Base-by-base conservation (phyloP, 352 stramenopile genomes). In the Phytophthora fragariaefolia region DNA sequence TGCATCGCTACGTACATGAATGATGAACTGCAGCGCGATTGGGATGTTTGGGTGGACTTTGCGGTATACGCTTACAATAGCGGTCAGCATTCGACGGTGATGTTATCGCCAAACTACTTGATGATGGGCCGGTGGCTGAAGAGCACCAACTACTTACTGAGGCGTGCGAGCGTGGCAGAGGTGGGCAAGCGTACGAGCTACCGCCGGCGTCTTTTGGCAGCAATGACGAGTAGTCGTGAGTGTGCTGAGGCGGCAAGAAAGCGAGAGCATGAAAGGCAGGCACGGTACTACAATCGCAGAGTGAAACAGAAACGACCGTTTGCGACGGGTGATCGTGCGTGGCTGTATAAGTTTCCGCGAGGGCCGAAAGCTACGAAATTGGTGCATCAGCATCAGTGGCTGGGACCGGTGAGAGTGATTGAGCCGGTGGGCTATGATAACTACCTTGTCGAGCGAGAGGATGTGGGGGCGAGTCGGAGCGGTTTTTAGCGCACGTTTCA, bases 361-460 rank as follows among this genome's bases (percentile, higher is more conserved):
- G 51, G 51, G 20, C 32, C 51, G 17, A 59, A 50, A 34, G 52
- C 52, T 10, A 22, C 52, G 2, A 59, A 59, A 24, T 59, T 59
- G 10, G 52, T 59, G 4, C 51, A 49, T 28, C 6, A 6, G 3
- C 51, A 49, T 28, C 6, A 6, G 3, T 59, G 52, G 52, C 6
- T 50, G 2, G 52, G 52, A 3, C 34, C 51, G 15, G 10, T 48
- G 4, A 18, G 32, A 34, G 48, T 59, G 3, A 8, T 59, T 6
- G 36, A 50, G 23, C 4, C 24, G 2, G 52, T 17, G 2, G 52
- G 24, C 4, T 59, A 50, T 17, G 38, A 59, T 9, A 50, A 59
- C 18, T 50, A 28, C 6, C 13, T 59, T 2, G 4, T 50, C 4
- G 23, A 50, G 5, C 36, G 38, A 38, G 15, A 59, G 20, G 38